Base-by-base conservation (phyloP, 2,329 filamentous ascomycete species). In the Chrysoporthe puriensis region DNA sequence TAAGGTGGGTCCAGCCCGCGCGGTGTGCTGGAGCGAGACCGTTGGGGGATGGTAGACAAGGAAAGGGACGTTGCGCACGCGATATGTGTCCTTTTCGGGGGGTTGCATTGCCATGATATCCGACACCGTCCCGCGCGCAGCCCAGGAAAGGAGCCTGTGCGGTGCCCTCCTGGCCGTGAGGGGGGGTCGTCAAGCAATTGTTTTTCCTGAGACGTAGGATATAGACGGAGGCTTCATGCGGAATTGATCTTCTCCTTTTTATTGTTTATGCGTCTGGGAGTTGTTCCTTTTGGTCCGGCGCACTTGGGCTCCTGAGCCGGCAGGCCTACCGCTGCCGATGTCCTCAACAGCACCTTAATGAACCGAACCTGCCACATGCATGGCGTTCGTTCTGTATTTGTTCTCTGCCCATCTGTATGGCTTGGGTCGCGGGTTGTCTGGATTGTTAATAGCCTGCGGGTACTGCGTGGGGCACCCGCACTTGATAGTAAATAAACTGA, bases 1-100 rank as follows among this genome's bases (percentile, higher is more conserved):
- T 88, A 85, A 82, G 54, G 34, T 13, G 13, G 32, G 16, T 54
- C 16, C 36, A 40, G 36, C 36, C 50, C 21, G 5, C 32, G 26
- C 21, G 13, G 50, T 54, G 26, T 16, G 5, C 16, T 4, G 50
- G 21, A 54, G 13, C 21, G 50, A 32, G 50, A 14, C 21, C 16
- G 1, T 54, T 21, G 2, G 40, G 48, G 46, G 40, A 32, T 44
- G 46, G 18, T 13, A 16, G 26, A 14, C 43, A 64, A 48, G 46
- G 34, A 44, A 13, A 57, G 32, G 32, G 54, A 36, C 34, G 18
- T 40, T 18, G 54, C 14, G 26, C 26, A 26, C 26, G 32, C 18
- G 34, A 57, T 57, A n/a, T 32, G 11, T 36, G 54, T 36, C 34
- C 54, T 40, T 57, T 40, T n/a, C 16, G 40, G 54, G 52, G 62